phyloP scores from a whole-genome alignment of 805 yeast species.

The Jamesozyma gamospora region DNA sequence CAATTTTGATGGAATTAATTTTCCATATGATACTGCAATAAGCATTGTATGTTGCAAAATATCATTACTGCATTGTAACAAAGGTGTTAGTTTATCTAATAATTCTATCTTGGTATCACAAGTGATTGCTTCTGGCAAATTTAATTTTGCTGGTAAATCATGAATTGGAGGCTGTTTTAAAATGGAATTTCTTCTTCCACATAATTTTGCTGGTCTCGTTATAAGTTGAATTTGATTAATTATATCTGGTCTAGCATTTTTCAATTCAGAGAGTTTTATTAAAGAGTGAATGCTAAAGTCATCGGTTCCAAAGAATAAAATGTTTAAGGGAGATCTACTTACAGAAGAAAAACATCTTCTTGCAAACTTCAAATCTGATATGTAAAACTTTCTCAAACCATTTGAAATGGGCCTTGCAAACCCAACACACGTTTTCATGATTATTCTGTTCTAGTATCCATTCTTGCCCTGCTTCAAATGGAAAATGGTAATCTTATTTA shows the following conservation, averaged over 20 bases:
- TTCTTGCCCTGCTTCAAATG: too few species aligned
- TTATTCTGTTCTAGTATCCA: too few species aligned
- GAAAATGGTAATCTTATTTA: too few species aligned
- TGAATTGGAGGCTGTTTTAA: slow-evolving; percentile 47
- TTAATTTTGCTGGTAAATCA: slow-evolving; percentile 27
- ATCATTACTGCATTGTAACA: slow-evolving; percentile 5
- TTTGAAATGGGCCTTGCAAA: too few species aligned
- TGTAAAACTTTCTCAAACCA: too few species aligned
- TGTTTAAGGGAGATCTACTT: slow-evolving; percentile 16
- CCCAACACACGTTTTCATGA: too few species aligned
- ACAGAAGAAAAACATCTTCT: too few species aligned
- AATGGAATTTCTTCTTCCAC: slow-evolving; percentile 46
- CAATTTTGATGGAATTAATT: slow-evolving; percentile 58
- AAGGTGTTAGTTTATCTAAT: slow-evolving; percentile 6
- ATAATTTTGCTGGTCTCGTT: slow-evolving; percentile 50
- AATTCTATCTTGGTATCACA: slow-evolving; percentile 19
- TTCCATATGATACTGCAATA: slow-evolving; percentile 89
- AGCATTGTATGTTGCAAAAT: slow-evolving; percentile 37
- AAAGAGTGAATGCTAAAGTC: slow-evolving; percentile 52
- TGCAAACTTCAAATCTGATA: too few species aligned
- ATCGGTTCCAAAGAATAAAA: slow-evolving; percentile 78
- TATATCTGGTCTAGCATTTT: slow-evolving; percentile 7
- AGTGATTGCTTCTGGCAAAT: slow-evolving; percentile 20
- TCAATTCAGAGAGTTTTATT: slow-evolving; percentile 26
- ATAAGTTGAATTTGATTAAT: slow-evolving; percentile 45